A percentile compares a stretch with the other conserved stretches of the same genome.
phyloP scores from a whole-genome alignment of 2,329 filamentous ascomycete species.

The Trichophyton equinum region DNA sequence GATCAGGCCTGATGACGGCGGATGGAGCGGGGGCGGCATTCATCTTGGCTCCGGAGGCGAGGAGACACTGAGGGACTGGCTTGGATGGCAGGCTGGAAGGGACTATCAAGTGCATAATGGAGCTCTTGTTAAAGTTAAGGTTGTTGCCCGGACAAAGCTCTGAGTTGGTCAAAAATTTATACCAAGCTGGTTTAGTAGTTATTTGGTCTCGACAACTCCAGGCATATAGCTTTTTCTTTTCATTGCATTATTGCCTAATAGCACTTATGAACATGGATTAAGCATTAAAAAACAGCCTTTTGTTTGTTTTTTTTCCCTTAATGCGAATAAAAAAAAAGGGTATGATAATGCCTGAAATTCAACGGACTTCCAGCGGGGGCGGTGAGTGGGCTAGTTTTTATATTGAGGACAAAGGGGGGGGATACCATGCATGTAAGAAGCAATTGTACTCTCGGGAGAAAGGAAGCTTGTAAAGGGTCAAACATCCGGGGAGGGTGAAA shows the following conservation, averaged over 20 bases:
- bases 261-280: background rate
- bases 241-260: background rate
- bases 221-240: no score
- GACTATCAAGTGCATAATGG: conserved; percentile 58
- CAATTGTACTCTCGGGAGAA: background rate
- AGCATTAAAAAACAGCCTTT: background rate
- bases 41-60: conserved; percentile 60
- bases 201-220: background rate
- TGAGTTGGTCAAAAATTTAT: background rate
- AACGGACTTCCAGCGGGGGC: background rate
- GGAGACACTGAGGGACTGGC: conserved; percentile 55
- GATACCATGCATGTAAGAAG: background rate
- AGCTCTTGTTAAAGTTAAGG: conserved; percentile 41
- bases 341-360: background rate
- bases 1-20: conserved; percentile 47
- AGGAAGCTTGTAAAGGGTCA: background rate
- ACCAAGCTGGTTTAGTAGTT: background rate
- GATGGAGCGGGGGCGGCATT: conserved; percentile 52
- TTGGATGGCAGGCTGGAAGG: conserved; percentile 59
- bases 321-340: background rate
- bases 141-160: background rate
- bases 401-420: background rate
- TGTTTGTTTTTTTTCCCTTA: background rate
- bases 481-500: background rate
- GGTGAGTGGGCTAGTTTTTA: background rate